phyloP scores from a whole-genome alignment of 345 rosid species.

The Hypericum androsaemum region DNA sequence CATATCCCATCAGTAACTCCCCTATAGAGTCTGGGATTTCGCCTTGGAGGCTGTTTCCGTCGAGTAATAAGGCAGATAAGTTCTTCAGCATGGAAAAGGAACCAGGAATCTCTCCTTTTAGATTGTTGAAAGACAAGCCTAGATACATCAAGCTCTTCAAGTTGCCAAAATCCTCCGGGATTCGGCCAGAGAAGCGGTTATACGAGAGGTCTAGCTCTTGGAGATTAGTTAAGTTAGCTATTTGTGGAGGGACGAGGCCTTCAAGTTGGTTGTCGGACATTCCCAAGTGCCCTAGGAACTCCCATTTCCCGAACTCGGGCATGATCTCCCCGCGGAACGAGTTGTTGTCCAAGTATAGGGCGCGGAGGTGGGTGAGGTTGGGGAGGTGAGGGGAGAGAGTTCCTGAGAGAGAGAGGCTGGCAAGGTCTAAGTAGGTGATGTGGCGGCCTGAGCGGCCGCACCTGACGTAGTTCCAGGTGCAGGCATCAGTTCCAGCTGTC shows the following conservation, averaged over 20 bases:
- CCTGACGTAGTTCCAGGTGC: no score
- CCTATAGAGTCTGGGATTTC: neutral
- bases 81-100: conserved; percentile 8
- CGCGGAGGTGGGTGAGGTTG: conserved; percentile 1
- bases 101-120: no score
- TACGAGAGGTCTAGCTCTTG: neutral
- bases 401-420: conserved; percentile 14
- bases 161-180: conserved; percentile 25
- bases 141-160: conserved; percentile 11
- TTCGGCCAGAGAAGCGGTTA: conserved; percentile 22
- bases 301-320: conserved; percentile 14
- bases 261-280: conserved; percentile 14
- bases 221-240: conserved; percentile 14
- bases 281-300: conserved; percentile 12
- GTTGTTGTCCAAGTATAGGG: conserved; percentile 11
- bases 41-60: conserved; percentile 12
- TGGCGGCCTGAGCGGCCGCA: no score
- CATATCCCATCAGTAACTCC: no score
- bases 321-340: conserved; percentile 15
- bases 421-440: conserved; percentile 18
- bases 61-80: conserved; percentile 6
- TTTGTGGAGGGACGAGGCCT: conserved; percentile 21
- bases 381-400: conserved; percentile 16
- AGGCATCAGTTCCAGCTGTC: no score
- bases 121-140: conserved; percentile 10